Evolutionary conservation across 805 yeast genomes (phyloP).

Genomic region (Crinitomyces ghanaensis): DNA sequence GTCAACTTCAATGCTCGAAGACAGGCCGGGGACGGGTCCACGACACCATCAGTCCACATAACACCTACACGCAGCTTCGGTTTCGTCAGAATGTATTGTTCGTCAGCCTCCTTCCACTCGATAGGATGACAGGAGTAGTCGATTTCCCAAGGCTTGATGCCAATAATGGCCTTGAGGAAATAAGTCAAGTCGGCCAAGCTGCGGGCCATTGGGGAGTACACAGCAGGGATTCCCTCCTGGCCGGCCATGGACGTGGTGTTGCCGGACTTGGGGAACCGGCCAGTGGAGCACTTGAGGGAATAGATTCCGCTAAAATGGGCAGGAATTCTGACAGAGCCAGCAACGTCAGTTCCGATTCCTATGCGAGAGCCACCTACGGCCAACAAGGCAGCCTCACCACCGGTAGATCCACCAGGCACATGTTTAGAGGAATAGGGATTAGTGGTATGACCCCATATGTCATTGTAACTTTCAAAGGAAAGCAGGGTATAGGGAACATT

Average conservation of each 20-base stretch:
- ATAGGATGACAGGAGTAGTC: slow-evolving; percentile 39
- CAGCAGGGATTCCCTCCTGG: slow-evolving; percentile 36
- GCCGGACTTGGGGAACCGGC: slow-evolving; percentile 36
- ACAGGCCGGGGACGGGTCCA: slow-evolving; percentile 40
- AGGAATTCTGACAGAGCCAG: slow-evolving; percentile 46
- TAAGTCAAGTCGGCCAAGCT: slow-evolving; percentile 39
- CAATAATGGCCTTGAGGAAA: slow-evolving; percentile 36
- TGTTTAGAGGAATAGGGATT: slow-evolving; percentile 39
- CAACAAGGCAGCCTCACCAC: slow-evolving; percentile 42
- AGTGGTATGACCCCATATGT: slow-evolving; percentile 38
- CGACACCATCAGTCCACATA: slow-evolving; percentile 37
- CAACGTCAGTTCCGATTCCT: slow-evolving; percentile 48
- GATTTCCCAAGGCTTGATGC: slow-evolving; percentile 42
- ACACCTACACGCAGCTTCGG: slow-evolving; percentile 39
- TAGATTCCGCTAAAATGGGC: slow-evolving; percentile 42
- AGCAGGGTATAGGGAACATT: slow-evolving; percentile 46
- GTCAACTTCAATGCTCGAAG: slow-evolving; percentile 30
- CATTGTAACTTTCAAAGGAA: slow-evolving; percentile 46
- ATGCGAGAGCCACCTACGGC: slow-evolving; percentile 37
- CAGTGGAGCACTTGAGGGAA: slow-evolving; percentile 39
- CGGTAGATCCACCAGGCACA: slow-evolving; percentile 44
- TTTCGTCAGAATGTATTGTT: slow-evolving; percentile 7
- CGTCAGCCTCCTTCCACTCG: slow-evolving; percentile 37
- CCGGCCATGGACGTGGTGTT: slow-evolving; percentile 33
- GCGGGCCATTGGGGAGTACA: slow-evolving; percentile 36